phyloP scores from a whole-genome alignment of 225 moss, liverwort and hornwort species.

The Bryoerythrophyllum caledonicum region DNA sequence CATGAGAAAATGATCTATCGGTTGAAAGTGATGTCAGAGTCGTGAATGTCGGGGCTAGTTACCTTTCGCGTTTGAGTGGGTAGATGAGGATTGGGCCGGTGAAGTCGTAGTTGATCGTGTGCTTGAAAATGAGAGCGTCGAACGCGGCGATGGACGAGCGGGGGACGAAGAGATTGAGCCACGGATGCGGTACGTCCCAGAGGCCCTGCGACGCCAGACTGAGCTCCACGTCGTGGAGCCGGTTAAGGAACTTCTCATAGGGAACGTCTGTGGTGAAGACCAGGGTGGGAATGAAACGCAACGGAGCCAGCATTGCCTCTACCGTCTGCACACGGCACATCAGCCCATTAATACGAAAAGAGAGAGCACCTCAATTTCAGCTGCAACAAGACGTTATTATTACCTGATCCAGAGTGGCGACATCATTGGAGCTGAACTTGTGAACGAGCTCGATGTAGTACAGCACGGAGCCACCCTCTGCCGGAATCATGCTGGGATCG shows the following conservation, averaged over 20 bases:
- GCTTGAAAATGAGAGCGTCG: slow-evolving; percentile 54
- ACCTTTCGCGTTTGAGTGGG: slow-evolving; percentile 65
- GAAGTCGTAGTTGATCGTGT: slow-evolving; percentile 44
- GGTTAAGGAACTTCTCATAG: slow-evolving; percentile 64
- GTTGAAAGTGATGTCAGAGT: not conserved
- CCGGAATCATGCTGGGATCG: slow-evolving; percentile 53
- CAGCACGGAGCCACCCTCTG: slow-evolving; percentile 48
- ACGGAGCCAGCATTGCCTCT: slow-evolving; percentile 34
- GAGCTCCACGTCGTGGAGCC: slow-evolving; percentile 60
- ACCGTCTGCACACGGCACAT: slow-evolving; percentile 41
- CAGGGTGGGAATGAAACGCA: slow-evolving; percentile 53
- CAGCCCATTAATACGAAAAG: not conserved
- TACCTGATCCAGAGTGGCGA: slow-evolving; percentile 14
- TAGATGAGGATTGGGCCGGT: slow-evolving; percentile 74
- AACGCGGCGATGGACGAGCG: slow-evolving; percentile 58
- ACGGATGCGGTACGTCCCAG: slow-evolving; percentile 85
- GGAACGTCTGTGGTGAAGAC: slow-evolving; percentile 53
- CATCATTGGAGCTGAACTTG: slow-evolving; percentile 24
- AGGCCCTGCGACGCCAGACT: slow-evolving; percentile 43
- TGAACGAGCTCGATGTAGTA: slow-evolving; percentile 80
- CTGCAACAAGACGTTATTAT: too few species aligned
- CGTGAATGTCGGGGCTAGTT: not conserved
- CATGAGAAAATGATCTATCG: not conserved
- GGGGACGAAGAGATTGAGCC: slow-evolving; percentile 77
- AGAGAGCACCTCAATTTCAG: too few species aligned